phyloP scores from a whole-genome alignment of 73 alveolate species.

The Diophrys appendiculata region DNA sequence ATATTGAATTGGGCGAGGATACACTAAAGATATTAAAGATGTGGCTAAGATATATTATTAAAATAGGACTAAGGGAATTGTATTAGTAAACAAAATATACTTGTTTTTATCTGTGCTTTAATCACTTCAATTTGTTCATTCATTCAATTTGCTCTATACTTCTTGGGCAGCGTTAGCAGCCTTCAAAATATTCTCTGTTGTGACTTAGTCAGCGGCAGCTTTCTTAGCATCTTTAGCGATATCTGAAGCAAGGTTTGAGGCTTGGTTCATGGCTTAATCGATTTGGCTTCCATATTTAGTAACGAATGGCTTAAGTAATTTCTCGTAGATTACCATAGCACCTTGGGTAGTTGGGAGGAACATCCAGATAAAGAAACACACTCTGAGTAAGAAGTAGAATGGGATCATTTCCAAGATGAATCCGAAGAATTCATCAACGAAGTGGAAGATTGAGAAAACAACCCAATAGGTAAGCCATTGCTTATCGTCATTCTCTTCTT shows the following conservation, averaged over 20 bases:
- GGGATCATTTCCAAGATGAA: conserved; percentile 60
- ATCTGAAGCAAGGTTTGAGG: not conserved
- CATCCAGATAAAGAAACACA: conserved; percentile 65
- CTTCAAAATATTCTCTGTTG: not conserved
- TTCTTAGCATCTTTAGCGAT: not conserved
- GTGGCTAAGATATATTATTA: not conserved
- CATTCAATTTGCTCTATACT: not conserved
- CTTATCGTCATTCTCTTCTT: conserved; percentile 63
- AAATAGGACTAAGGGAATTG: not conserved
- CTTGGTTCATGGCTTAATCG: conserved; percentile 14
- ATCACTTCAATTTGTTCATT: too few species aligned
- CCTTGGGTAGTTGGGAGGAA: conserved; percentile 75
- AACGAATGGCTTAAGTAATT: conserved; percentile 39
- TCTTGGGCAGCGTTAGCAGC: not conserved
- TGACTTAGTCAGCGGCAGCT: not conserved
- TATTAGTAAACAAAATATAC: not conserved
- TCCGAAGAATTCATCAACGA: conserved; percentile 64
- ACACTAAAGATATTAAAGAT: too few species aligned
- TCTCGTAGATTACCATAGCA: conserved; percentile 49
- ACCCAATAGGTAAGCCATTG: conserved; percentile 82
- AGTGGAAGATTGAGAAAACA: conserved; percentile 54
- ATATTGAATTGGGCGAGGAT: too few species aligned
- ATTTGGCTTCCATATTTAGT: conserved; percentile 56
- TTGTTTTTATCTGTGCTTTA: too few species aligned
- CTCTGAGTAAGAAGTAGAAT: conserved; percentile 64